Evolutionary conservation across 108 stramenopile species (phyloP), one percentile per base, ranked within the genome.

Genomic region (Licmophora abbreviata): DNA sequence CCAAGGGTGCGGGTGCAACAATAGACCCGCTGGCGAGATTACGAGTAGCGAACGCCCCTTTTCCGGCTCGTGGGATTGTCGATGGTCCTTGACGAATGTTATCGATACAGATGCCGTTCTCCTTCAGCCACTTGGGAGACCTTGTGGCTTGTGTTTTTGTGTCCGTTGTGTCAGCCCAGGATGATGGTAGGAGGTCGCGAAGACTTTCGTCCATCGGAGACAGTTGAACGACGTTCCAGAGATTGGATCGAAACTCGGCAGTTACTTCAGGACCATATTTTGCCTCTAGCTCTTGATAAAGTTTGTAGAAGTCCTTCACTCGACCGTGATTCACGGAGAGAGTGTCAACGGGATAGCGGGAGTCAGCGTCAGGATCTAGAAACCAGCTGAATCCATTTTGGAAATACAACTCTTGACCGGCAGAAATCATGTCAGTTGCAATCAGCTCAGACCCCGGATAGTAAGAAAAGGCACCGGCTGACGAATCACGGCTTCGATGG

Each of bases 21-120:
- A 83, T n/a, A 17, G 64, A 64, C 27, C 73, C 81, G 37, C 69
- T 69, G 8, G 76, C 63, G 26, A 90, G 80, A 30, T 63, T 71
- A 1, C 88, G 76, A 35, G 73, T 81, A n/a, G 83, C 83, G 73
- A 85, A 83, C 2, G 86, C 86, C 20, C 81, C 86, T 38, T 82
- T 63, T 14, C 82, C 86, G 9, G 86, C 86, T 51, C 77, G 69
- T 40, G 64, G 61, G 54, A 78, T 70, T 11, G 59, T 73, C 27
- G 70, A 70, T 4, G 43, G 44, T n/a, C 76, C 73, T 12, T 42
- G 42, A 37, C 46, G 53, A 28, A 89, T 65, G 48, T 83, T 75
- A 51, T 89, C 88, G 51, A 72, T 64, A 48, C 83, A 85, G 23
- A 56, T 53, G 14, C 64, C 83, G 64, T 77, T 65, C 32, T 60